These are phyloP conservation scores for Solanum hybrid DNA, from an alignment of 305 asterid species.

Conservation along the genomic window DNA sequence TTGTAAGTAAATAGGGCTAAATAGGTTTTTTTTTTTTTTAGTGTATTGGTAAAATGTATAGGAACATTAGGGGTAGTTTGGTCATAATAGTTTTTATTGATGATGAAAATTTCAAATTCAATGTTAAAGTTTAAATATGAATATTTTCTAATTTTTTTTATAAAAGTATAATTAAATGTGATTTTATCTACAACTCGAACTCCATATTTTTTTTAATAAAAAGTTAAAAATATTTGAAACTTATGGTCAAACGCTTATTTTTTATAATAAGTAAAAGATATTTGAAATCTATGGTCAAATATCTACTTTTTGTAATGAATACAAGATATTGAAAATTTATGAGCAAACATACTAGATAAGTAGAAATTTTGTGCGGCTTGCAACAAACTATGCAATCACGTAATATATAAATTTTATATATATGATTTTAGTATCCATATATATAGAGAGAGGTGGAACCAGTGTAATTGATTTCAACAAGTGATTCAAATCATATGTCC, in stretches of 20 bases:
- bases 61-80: neutral
- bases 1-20: neutral
- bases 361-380: neutral
- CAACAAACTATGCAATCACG: neutral
- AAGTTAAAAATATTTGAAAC: neutral
- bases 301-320: neutral
- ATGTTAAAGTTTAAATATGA: neutral
- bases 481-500: neutral
- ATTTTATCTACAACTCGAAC: neutral
- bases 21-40: neutral
- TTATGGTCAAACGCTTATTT: no score
- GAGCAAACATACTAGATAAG: neutral
- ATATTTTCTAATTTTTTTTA: neutral
- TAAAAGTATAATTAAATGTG: neutral
- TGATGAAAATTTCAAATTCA: neutral
- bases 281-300: neutral
- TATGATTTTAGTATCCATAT: no score
- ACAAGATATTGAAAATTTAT: neutral
- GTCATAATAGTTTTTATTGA: neutral
- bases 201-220: neutral
- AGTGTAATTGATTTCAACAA: neutral
- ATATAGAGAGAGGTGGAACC: neutral
- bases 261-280: neutral
- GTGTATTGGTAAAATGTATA: neutral
- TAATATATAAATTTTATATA: neutral